phyloP scores from a whole-genome alignment of 192 early-diverging fungal genomes.

The Geranomyces variabilis region DNA sequence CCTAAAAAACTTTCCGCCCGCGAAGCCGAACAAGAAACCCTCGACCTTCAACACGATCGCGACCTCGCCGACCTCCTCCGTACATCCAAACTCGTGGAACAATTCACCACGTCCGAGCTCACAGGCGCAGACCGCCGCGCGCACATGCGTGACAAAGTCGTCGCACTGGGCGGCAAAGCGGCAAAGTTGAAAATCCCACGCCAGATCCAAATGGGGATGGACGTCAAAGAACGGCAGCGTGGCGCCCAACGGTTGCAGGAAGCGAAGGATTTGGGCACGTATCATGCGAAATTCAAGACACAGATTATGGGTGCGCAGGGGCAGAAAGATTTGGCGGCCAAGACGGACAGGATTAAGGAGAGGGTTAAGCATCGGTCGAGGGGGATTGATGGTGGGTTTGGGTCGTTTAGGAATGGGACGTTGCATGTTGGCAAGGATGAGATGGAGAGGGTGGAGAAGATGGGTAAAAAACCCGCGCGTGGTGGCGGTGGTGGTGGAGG shows the following conservation, averaged over 20 bases:
- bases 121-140: conserved; percentile 49
- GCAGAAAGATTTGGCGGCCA: conserved; percentile 6
- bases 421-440: conserved; percentile 37
- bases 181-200: conserved; percentile 39
- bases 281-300: conserved; percentile 40
- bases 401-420: conserved; percentile 39
- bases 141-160: conserved; percentile 38
- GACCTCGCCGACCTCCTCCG: conserved; percentile 53
- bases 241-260: conserved; percentile 42
- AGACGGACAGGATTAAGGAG: conserved; percentile 30
- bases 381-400: conserved; percentile 38
- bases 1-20: not conserved
- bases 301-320: conserved; percentile 39
- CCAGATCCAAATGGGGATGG: conserved; percentile 37
- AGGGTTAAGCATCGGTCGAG: conserved; percentile 26
- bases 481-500: conserved; percentile 13
- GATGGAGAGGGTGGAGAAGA: conserved; percentile 37
- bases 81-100: conserved; percentile 49
- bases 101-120: conserved; percentile 46
- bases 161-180: conserved; percentile 46
- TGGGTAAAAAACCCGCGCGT: not conserved
- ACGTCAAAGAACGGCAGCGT: conserved; percentile 32
- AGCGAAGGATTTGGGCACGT: conserved; percentile 52
- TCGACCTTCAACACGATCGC: conserved; percentile 52
- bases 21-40: conserved; percentile 33